Percentiles rank a stretch among this genome's conserved stretches.
Evolutionary conservation across 176 grass and related monocot genomes (phyloP).

Genomic region (Stipa capillata): DNA sequence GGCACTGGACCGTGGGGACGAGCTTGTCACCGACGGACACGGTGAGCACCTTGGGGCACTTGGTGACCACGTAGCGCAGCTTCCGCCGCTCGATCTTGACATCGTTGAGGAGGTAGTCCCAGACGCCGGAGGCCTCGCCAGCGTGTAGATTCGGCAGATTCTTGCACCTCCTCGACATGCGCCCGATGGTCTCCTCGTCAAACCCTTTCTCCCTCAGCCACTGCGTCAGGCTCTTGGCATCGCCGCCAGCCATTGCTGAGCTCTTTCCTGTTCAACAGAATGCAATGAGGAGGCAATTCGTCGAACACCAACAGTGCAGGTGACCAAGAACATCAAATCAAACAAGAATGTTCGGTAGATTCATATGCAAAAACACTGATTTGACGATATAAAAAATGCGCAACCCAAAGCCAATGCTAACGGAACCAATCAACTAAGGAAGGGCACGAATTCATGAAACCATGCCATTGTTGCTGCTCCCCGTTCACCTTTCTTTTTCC

Average conservation of each 20-base stretch:
- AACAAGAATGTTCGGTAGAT: not conserved
- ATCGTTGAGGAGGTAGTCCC: constrained; percentile 62
- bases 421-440: not conserved
- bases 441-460: not conserved
- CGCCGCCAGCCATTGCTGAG: constrained; percentile 26
- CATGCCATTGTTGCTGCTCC: not conserved
- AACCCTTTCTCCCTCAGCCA: constrained; percentile 86
- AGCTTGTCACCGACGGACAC: constrained; percentile 61
- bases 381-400: not conserved
- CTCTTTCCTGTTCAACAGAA: not conserved
- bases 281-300: constrained; percentile 7
- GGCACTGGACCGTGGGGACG: constrained; percentile 84
- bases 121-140: constrained; percentile 49
- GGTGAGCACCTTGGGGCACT: constrained; percentile 90
- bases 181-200: constrained; percentile 52
- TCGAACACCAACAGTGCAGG: constrained; percentile 12
- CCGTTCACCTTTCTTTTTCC: not conserved
- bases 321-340: not conserved
- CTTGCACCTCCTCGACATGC: constrained; percentile 66
- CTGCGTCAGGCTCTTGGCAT: constrained; percentile 31
- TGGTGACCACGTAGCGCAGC: constrained; percentile 66
- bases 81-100: constrained; percentile 75
- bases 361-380: not conserved
- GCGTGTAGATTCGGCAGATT: constrained; percentile 38
- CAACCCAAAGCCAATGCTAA: not conserved